These are phyloP conservation scores for Fomitopsis serialis DNA, from an alignment of 768 basidiomycete species.

Conservation along the genomic window DNA sequence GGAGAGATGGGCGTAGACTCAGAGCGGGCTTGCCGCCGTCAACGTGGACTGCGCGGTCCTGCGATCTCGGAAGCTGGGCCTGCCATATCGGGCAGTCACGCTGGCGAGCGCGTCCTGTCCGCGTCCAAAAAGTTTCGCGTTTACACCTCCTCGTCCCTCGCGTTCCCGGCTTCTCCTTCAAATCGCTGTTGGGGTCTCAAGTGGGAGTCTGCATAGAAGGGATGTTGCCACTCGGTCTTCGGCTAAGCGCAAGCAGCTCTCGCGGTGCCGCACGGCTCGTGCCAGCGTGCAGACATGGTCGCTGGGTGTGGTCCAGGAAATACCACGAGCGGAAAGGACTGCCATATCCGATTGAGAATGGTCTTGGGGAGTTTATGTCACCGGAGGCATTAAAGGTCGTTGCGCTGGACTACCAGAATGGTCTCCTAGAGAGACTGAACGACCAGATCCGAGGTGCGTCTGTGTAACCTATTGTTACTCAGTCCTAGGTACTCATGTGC, in stretches of 20 bases:
- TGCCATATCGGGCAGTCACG: constrained; percentile 8
- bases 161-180: neutral
- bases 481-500: neutral
- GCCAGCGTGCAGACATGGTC: constrained; percentile 7
- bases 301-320: constrained; percentile 23
- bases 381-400: constrained; percentile 66
- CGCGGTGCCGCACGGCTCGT: constrained; percentile 9
- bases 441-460: constrained; percentile 63
- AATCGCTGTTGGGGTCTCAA: neutral
- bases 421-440: constrained; percentile 72
- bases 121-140: constrained; percentile 17
- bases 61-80: neutral
- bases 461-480: neutral
- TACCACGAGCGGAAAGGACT: constrained; percentile 50
- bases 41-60: constrained; percentile 16
- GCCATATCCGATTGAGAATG: constrained; percentile 63
- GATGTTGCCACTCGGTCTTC: constrained; percentile 15
- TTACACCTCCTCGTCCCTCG: neutral
- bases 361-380: constrained; percentile 75
- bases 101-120: neutral
- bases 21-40: constrained; percentile 9
- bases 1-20: neutral
- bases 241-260: constrained; percentile 11
- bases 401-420: constrained; percentile 82
- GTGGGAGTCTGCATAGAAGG: neutral